phyloP scores from a whole-genome alignment of 108 stramenopile genomes.

The Cyclotella sp. region DNA sequence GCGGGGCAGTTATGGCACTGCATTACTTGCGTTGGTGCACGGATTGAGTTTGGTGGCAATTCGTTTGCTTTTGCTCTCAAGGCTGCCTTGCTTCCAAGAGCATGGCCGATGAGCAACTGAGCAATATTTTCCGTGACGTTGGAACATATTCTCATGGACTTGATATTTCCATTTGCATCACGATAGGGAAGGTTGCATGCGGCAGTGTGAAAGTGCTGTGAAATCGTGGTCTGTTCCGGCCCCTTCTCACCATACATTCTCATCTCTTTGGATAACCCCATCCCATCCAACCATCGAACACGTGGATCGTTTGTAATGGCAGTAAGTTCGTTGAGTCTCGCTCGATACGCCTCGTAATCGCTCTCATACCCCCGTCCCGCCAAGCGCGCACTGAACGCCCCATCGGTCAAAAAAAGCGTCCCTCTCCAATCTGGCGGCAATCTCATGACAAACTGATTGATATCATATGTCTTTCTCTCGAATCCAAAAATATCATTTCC shows the following conservation, averaged over 20 bases:
- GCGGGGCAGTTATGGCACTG: slow-evolving; percentile 38
- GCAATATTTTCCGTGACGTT: slow-evolving; percentile 42
- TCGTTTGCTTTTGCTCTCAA: slow-evolving; percentile 9
- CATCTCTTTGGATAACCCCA: slow-evolving; percentile 42
- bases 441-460: slow-evolving; percentile 9
- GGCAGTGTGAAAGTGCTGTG: slow-evolving; percentile 36
- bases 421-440: slow-evolving; percentile 32
- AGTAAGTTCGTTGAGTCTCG: slow-evolving; percentile 8
- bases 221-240: slow-evolving; percentile 10
- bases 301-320: slow-evolving; percentile 25
- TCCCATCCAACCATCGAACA: slow-evolving; percentile 46
- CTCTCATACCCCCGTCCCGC: slow-evolving; percentile 15
- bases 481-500: slow-evolving; percentile 21
- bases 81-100: slow-evolving; percentile 27
- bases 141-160: slow-evolving; percentile 27
- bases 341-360: slow-evolving; percentile 15
- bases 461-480: slow-evolving; percentile 11
- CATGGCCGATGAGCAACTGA: slow-evolving; percentile 41
- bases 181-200: slow-evolving; percentile 13
- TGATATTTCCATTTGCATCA: slow-evolving; percentile 7
- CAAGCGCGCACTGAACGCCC: slow-evolving; percentile 14
- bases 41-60: neutral
- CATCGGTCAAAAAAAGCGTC: slow-evolving; percentile 30
- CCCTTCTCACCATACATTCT: slow-evolving; percentile 41
- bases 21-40: neutral